Conservation (phyloP, 2,329 filamentous ascomycete species). For the Xylaria sp. region DNA sequence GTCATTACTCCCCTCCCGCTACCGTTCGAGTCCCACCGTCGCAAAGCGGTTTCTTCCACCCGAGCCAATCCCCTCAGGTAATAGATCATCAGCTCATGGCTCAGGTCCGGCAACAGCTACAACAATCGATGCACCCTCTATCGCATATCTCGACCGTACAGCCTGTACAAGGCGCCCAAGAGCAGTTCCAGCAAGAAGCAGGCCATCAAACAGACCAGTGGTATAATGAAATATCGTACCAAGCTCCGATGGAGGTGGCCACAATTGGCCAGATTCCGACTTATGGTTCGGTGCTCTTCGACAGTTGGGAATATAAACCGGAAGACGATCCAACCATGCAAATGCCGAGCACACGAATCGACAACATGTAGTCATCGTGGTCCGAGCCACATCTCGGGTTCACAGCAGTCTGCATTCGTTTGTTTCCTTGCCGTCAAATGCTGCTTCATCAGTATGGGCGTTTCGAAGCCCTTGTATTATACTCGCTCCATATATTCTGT, state of each 20-base stretch:
- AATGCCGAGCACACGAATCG: slow-evolving; percentile 68
- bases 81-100: slow-evolving; percentile 58
- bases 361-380: slow-evolving; percentile 57
- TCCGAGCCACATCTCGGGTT: not conserved
- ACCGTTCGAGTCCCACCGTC: slow-evolving; percentile 65
- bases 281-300: slow-evolving; percentile 62
- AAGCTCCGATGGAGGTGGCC: slow-evolving; percentile 67
- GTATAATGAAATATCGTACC: slow-evolving; percentile 64
- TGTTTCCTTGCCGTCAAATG: not conserved
- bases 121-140: slow-evolving; percentile 38
- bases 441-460: not conserved
- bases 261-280: slow-evolving; percentile 64
- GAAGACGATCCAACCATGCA: slow-evolving; percentile 69
- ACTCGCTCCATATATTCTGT: not conserved
- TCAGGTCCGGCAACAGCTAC: slow-evolving; percentile 57
- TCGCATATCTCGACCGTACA: slow-evolving; percentile 45
- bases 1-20: slow-evolving; percentile 64
- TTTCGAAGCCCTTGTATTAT: slow-evolving; percentile 14
- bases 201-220: slow-evolving; percentile 62
- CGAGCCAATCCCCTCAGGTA: slow-evolving; percentile 56
- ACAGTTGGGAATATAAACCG: slow-evolving; percentile 66
- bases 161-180: slow-evolving; percentile 45
- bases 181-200: slow-evolving; percentile 54
- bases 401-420: not conserved
- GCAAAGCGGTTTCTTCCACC: slow-evolving; percentile 68